A percentile compares a stretch with the other conserved stretches of the same genome.
Conservation (phyloP, 352 stramenopile genomes). For the Elongisporangium prolatum region DNA sequence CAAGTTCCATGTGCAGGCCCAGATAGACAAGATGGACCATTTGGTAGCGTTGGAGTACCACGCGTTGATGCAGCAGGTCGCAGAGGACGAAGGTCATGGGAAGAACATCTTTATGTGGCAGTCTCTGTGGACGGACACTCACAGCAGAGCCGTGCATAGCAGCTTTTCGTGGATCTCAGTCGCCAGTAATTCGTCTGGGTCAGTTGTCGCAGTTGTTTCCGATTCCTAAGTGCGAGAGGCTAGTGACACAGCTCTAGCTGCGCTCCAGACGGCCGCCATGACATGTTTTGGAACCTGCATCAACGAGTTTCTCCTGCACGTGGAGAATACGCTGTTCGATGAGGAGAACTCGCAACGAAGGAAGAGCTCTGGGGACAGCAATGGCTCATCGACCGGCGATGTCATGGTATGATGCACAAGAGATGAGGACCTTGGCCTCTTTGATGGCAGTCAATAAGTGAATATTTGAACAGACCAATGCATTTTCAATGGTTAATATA, state of each 20-base stretch:
- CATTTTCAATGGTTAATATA: too few relatives aligned
- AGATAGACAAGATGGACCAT: not conserved
- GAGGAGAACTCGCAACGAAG: not conserved
- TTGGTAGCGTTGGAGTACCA: constrained; percentile 1
- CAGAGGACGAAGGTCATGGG: not conserved
- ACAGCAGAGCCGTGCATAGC: not conserved
- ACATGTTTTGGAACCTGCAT: constrained; percentile 7
- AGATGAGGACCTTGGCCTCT: too few relatives aligned
- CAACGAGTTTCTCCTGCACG: constrained; percentile 8
- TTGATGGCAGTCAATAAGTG: too few relatives aligned
- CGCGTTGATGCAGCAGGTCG: constrained; percentile 3
- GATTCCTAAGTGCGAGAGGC: constrained; percentile 5
- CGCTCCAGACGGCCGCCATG: constrained; percentile 5
- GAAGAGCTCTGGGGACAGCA: not conserved
- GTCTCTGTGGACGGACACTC: constrained; percentile 1
- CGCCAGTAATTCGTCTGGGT: constrained; percentile 6
- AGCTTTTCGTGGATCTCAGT: constrained; percentile 14
- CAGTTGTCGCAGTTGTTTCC: constrained; percentile 10
- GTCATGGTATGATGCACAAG: too few relatives aligned
- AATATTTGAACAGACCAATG: too few relatives aligned
- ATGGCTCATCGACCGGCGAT: too few relatives aligned
- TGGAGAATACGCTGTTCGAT: constrained; percentile 13
- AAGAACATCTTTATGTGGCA: constrained; percentile 14
- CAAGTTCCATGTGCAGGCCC: constrained; percentile 7
- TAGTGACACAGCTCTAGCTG: not conserved